Evolutionary conservation across 169 alveolate genomes (phyloP).

Genomic region (Plasmodium berghei): DNA sequence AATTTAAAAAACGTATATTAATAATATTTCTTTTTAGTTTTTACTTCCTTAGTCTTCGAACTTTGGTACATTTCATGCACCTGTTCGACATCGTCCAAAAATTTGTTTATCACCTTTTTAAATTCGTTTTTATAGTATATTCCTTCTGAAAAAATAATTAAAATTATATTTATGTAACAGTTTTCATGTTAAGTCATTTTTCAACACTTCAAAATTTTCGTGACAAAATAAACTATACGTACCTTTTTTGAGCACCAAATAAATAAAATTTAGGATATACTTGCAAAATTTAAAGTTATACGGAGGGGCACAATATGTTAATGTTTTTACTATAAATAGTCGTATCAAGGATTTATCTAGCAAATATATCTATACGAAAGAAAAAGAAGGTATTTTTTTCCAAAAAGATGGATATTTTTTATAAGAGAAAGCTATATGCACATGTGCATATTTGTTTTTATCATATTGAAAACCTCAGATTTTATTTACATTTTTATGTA

Average conservation of each 20-base stretch:
- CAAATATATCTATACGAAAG: slow-evolving; percentile 24
- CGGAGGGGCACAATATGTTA: slow-evolving; percentile 82
- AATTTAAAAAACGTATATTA: neutral
- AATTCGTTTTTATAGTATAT: slow-evolving; percentile 61
- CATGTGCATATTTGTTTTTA: slow-evolving; percentile 1
- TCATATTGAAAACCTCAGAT: neutral
- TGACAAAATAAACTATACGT: neutral
- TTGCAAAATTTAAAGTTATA: slow-evolving; percentile 78
- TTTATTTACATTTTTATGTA: neutral
- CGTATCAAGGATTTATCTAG: slow-evolving; percentile 80
- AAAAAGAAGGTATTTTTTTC: neutral
- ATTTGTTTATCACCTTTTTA: slow-evolving; percentile 48
- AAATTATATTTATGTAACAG: neutral
- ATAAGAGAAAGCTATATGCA: neutral
- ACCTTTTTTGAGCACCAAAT: slow-evolving; percentile 59
- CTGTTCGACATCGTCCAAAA: slow-evolving; percentile 46
- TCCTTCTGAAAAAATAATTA: slow-evolving; percentile 32
- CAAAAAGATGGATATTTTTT: too few relatives aligned
- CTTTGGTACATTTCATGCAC: slow-evolving; percentile 45
- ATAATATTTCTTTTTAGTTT: neutral
- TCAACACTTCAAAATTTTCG: neutral
- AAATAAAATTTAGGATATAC: slow-evolving; percentile 31
- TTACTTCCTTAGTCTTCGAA: slow-evolving; percentile 55
- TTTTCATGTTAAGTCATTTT: neutral
- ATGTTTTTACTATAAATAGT: slow-evolving; percentile 77